Evolutionary conservation across 129 eudicot genomes (phyloP).

Genomic region (Centrapalus pauciflorus): DNA sequence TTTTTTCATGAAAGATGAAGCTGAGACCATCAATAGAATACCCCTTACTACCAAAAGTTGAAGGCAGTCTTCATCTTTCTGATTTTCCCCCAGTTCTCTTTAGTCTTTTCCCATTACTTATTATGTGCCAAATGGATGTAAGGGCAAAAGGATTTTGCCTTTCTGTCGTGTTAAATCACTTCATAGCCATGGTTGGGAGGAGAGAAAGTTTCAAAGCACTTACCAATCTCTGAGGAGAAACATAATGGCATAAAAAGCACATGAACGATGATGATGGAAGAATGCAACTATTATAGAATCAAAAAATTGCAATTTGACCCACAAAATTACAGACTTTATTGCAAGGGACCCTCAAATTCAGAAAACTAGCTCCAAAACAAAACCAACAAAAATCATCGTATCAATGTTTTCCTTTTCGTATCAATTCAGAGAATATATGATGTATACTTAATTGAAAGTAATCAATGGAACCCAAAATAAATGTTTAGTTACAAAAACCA

Average conservation of each 20-base stretch:
- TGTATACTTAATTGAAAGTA: too few species aligned
- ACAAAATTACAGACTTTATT: not conserved
- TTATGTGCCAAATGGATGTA: not conserved
- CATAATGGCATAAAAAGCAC: not conserved
- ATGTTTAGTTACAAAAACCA: too few species aligned
- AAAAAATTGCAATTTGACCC: not conserved
- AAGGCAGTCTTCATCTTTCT: not conserved
- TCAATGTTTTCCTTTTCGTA: not conserved
- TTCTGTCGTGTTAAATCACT: conserved; percentile 18
- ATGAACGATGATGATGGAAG: not conserved
- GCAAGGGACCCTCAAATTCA: not conserved
- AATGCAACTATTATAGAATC: not conserved
- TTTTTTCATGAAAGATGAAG: conserved; percentile 13
- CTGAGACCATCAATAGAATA: conserved; percentile 21
- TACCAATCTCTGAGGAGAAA: not conserved
- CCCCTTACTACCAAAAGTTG: not conserved
- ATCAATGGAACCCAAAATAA: too few species aligned
- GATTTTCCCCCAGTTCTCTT: not conserved
- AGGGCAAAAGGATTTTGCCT: not conserved
- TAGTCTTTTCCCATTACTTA: not conserved
- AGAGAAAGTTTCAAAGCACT: conserved; percentile 14
- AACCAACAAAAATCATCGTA: not conserved
- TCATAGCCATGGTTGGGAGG: conserved; percentile 20
- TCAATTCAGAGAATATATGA: too few species aligned
- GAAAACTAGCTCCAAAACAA: not conserved